A percentile compares a stretch with the other conserved stretches of the same genome.
phyloP scores from a whole-genome alignment of 139 green algal species.

The Zygnema circumcarinatum region DNA sequence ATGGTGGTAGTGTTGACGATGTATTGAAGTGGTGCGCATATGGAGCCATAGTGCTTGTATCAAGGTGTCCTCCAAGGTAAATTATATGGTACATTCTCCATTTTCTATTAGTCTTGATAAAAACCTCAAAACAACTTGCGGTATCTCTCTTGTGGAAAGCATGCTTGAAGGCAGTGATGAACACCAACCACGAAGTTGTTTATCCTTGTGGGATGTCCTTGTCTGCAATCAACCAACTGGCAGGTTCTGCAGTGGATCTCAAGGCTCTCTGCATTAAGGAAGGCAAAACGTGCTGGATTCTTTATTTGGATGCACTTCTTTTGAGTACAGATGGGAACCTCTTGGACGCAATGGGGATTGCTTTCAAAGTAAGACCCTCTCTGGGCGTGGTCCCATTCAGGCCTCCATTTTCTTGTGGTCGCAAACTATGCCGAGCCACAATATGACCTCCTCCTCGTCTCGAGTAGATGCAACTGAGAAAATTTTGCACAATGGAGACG shows the following conservation, averaged over 20 bases:
- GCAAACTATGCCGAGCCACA: no score
- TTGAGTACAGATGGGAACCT: slow-evolving; percentile 83
- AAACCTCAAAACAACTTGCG: no score
- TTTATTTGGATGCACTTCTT: slow-evolving; percentile 85
- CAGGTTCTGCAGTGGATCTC: slow-evolving; percentile 70
- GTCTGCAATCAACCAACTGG: no score
- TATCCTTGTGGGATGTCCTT: background rate
- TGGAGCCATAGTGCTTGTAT: background rate
- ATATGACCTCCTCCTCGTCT: no score
- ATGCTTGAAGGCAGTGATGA: background rate
- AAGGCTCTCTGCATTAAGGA: slow-evolving; percentile 73
- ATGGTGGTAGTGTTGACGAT: background rate
- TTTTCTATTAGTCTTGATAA: background rate
- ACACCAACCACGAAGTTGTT: background rate
- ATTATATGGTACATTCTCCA: background rate
- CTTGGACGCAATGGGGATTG: slow-evolving; percentile 78
- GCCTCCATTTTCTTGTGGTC: no score
- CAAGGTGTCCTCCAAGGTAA: background rate
- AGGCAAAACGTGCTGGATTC: slow-evolving; percentile 81
- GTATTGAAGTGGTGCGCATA: background rate
- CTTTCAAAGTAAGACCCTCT: slow-evolving; percentile 59
- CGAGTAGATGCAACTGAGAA: no score
- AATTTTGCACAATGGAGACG: no score
- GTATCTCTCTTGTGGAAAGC: no score
- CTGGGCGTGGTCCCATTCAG: no score